Percentiles rank a stretch among this genome's conserved stretches.
Evolutionary conservation across 805 yeast genomes (phyloP).

Genomic region (Metschnikowia noctiluminum): DNA sequence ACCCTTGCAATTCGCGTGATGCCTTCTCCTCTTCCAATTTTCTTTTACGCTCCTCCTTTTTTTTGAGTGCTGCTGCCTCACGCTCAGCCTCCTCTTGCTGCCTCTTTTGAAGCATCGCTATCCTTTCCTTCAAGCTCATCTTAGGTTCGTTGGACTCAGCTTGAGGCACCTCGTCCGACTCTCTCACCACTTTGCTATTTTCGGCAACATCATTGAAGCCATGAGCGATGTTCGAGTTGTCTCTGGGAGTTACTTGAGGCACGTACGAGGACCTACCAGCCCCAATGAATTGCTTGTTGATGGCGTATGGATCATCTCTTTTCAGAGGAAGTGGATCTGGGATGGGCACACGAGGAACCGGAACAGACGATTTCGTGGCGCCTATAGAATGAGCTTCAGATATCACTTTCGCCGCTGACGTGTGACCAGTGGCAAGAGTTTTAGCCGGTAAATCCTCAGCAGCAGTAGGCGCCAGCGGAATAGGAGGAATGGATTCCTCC

Average conservation of each 20-base stretch:
- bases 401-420: too few species aligned
- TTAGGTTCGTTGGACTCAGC: constrained; percentile 60
- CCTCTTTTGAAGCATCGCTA: constrained; percentile 75
- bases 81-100: constrained; percentile 78
- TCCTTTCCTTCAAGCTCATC: constrained; percentile 81
- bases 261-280: constrained; percentile 60
- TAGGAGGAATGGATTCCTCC: neutral
- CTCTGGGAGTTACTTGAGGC: constrained; percentile 44
- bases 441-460: too few species aligned
- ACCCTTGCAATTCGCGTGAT: constrained; percentile 1
- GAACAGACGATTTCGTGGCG: too few species aligned
- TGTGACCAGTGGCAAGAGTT: neutral
- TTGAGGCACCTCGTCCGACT: constrained; percentile 8
- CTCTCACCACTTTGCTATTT: constrained; percentile 15
- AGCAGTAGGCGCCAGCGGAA: neutral
- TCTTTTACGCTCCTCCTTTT: constrained; percentile 48
- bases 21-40: constrained; percentile 20
- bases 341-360: constrained; percentile 15
- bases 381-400: too few species aligned
- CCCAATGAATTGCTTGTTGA: constrained; percentile 53
- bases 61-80: constrained; percentile 56
- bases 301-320: constrained; percentile 43
- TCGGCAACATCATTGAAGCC: constrained; percentile 26
- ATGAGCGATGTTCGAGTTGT: constrained; percentile 32
- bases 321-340: constrained; percentile 28